Base-by-base conservation (phyloP, 2,329 filamentous ascomycete species). In the Sordariomycetes sp. region DNA sequence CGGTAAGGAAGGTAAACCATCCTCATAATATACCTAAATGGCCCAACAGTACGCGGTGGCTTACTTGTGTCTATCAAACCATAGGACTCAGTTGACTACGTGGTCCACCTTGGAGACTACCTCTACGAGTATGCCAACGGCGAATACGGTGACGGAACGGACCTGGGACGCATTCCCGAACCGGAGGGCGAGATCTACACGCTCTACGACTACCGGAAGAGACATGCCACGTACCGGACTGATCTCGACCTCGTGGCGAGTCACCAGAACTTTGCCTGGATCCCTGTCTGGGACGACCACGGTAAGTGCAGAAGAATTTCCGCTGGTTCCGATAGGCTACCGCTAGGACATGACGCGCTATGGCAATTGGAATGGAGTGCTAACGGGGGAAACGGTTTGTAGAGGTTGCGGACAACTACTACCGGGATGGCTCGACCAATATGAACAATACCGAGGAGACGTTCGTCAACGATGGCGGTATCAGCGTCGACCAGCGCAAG, bases 401-500 rank as follows among this genome's bases (percentile, higher is more conserved):
- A 53, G 51, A 53, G 15, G 17, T 53, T 4, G 24, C 51, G 12
- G 28, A 53, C 15, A 53, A 53, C 28, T 17, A 24, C 5, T 53
- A 53, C 64, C 74, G 78, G 25, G 83, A 84, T 63, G 85, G 85
- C 1, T 78, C 76, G 10, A 75, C 77, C 2, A 72, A 74, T 3
- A 69, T 85, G 25, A 84, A 83, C 66, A 88, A 88, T 66, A 86
- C 80, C 10, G 83, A 86, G 63, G 76, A 79, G 8, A 85, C 81
- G 0, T 89, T 87, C 68, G 65, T 81, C 32, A 72, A 76, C 53
- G 76, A 80, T 58, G 77, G 78, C 3, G 73, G 74, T 15, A 75
- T 88, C n/a, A 80, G 76, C 35, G 80, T 87, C n/a, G 85, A 88
- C 62, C 81, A 86, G 65, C 77, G 85, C 61, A 89, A 88, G 72